Conservation (phyloP, 495 filamentous ascomycete species). For the Penicillium mononematosum region DNA sequence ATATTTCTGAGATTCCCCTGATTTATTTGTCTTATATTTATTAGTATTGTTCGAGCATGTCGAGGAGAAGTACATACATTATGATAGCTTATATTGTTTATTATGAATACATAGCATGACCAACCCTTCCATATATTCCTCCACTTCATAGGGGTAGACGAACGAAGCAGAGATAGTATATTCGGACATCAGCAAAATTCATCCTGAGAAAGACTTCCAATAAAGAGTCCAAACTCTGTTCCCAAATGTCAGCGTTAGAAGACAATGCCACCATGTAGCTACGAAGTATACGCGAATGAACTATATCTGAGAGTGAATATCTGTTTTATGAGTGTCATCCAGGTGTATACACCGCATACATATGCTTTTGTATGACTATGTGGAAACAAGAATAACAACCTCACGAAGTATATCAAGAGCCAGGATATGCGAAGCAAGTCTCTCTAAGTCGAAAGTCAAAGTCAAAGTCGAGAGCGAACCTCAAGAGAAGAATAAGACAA, state of each 20-base stretch:
- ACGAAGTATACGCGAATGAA: neutral
- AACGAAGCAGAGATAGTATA: neutral
- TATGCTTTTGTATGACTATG: neutral
- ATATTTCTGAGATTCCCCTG: constrained; percentile 27
- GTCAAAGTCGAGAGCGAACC: neutral
- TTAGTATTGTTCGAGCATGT: constrained; percentile 24
- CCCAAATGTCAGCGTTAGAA: neutral
- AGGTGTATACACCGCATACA: neutral
- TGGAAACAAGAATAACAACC: neutral
- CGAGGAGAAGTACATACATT: constrained; percentile 28
- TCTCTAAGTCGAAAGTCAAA: neutral
- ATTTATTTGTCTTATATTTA: constrained; percentile 6
- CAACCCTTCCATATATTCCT: neutral
- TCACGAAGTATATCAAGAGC: neutral
- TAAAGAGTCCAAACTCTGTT: neutral
- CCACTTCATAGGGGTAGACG: neutral
- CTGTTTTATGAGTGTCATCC: neutral
- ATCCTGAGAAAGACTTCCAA: neutral
- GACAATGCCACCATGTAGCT: neutral
- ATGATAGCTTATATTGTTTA: constrained; percentile 7
- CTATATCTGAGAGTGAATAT: neutral
- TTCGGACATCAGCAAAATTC: neutral
- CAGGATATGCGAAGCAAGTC: neutral
- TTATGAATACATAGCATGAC: constrained; percentile 3
- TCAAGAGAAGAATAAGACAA: neutral